Percentiles rank a stretch among this genome's conserved stretches.
Conservation (phyloP, 2,329 filamentous ascomycete species). For the Penicillium sp. region DNA sequence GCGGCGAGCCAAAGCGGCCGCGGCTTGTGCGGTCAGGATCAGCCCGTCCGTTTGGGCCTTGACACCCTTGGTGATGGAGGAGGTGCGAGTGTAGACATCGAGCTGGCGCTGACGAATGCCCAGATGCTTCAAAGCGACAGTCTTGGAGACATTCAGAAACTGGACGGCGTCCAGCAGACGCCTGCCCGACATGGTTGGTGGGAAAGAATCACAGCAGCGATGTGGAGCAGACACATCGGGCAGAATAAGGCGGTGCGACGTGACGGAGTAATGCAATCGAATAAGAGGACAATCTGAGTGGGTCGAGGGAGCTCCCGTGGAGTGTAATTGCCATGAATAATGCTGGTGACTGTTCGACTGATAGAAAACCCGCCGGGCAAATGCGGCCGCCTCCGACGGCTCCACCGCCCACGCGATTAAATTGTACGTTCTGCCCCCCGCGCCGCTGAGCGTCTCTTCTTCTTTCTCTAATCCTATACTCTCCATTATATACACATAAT, state of each 20-base stretch:
- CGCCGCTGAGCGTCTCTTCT: no score
- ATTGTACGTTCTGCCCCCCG: constrained; percentile 16
- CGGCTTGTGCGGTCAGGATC: constrained; percentile 64
- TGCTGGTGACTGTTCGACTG: not conserved
- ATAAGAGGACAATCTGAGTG: constrained; percentile 7
- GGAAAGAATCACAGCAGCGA: constrained; percentile 1
- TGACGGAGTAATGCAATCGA: constrained; percentile 17
- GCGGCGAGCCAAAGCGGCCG: constrained; percentile 61
- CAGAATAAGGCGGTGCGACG: constrained; percentile 16
- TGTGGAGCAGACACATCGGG: constrained; percentile 19
- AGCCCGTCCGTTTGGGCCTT: constrained; percentile 65
- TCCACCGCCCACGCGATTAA: constrained; percentile 2
- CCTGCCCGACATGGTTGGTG: constrained; percentile 57
- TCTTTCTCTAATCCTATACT: constrained; percentile 7
- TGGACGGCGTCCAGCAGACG: constrained; percentile 72
- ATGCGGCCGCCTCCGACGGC: constrained; percentile 21
- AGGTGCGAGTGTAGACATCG: constrained; percentile 67
- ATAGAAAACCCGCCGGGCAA: constrained; percentile 25
- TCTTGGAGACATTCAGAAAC: constrained; percentile 70
- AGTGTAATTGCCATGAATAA: not conserved
- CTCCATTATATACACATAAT: not conserved
- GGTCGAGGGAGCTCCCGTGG: no score
- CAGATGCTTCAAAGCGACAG: constrained; percentile 67
- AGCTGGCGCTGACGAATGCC: constrained; percentile 64
- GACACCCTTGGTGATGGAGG: constrained; percentile 65